phyloP scores from a whole-genome alignment of 2,329 filamentous ascomycete species.

The Colletotrichum cuscutae region DNA sequence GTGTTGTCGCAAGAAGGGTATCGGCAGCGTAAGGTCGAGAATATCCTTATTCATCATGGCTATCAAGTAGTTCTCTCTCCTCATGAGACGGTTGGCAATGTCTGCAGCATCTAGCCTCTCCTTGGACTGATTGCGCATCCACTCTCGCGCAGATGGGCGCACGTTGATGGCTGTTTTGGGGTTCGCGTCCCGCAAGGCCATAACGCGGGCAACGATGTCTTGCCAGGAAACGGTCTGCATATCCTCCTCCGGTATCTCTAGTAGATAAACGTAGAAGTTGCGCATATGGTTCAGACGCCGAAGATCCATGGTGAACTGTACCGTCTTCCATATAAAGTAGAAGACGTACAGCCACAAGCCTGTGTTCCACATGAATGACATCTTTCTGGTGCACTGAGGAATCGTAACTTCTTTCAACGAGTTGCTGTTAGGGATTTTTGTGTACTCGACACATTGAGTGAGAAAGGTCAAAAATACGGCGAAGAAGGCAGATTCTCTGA shows the following conservation, averaged over 20 bases:
- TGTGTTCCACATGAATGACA: slow-evolving; percentile 81
- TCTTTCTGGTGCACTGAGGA: slow-evolving; percentile 78
- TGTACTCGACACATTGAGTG: slow-evolving; percentile 86
- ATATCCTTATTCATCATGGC: slow-evolving; percentile 98
- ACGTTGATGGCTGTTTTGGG: slow-evolving; percentile 77
- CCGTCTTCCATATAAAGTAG: slow-evolving; percentile 84
- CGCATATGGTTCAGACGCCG: slow-evolving; percentile 80
- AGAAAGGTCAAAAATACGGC: slow-evolving; percentile 86
- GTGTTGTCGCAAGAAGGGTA: slow-evolving; percentile 83
- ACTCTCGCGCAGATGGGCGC: slow-evolving; percentile 61
- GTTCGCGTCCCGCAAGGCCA: slow-evolving; percentile 85
- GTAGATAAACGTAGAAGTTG: slow-evolving; percentile 85
- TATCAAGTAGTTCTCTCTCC: slow-evolving; percentile 96
- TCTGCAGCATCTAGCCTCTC: slow-evolving; percentile 96
- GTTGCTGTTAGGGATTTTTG: slow-evolving; percentile 74
- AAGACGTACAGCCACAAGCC: slow-evolving; percentile 86
- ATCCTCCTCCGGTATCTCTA: slow-evolving; percentile 83
- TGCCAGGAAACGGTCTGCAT: slow-evolving; percentile 97
- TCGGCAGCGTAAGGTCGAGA: slow-evolving; percentile 83
- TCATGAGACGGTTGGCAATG: slow-evolving; percentile 96
- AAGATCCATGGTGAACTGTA: slow-evolving; percentile 79
- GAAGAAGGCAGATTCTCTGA: slow-evolving; percentile 82
- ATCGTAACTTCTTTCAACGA: slow-evolving; percentile 67
- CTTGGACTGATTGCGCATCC: slow-evolving; percentile 86
- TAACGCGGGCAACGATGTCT: slow-evolving; percentile 85